These are phyloP conservation scores for Yamadazyma paraphyllophila DNA, from an alignment of 805 yeast species.

Conservation along the genomic window DNA sequence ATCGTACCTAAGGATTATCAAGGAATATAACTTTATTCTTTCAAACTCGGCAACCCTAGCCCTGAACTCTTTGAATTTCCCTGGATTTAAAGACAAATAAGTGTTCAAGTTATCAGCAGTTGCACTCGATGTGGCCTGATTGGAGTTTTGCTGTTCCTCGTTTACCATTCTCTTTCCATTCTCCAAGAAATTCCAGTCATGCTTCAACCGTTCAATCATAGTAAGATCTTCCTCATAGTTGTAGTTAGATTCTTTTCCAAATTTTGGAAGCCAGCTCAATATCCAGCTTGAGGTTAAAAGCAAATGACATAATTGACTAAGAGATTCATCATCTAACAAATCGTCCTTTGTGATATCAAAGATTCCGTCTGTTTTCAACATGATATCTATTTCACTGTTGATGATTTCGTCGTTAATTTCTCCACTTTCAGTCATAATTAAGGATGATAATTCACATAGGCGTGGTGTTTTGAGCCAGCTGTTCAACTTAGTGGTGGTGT, in stretches of 20 bases:
- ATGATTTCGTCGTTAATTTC: constrained; percentile 14
- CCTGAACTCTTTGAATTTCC: constrained; percentile 35
- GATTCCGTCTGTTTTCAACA: constrained; percentile 21
- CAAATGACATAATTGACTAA: constrained; percentile 52
- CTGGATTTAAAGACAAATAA: constrained; percentile 32
- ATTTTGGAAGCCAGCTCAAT: constrained; percentile 55
- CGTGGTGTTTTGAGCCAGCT: constrained; percentile 34
- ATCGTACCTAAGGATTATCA: constrained; percentile 56
- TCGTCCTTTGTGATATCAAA: constrained; percentile 44
- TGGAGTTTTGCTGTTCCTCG: constrained; percentile 14
- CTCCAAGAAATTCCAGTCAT: constrained; percentile 43
- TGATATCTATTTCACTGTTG: constrained; percentile 25
- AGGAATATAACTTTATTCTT: constrained; percentile 34
- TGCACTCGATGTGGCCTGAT: constrained; percentile 10
- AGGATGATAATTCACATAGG: constrained; percentile 20
- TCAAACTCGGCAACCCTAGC: constrained; percentile 31
- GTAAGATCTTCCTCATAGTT: constrained; percentile 21
- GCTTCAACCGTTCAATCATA: constrained; percentile 32
- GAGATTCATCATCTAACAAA: constrained; percentile 50
- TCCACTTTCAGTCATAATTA: constrained; percentile 16
- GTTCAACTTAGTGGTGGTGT: constrained; percentile 9
- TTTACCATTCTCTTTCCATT: constrained; percentile 26
- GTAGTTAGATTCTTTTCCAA: constrained; percentile 44
- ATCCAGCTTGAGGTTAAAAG: constrained; percentile 57
- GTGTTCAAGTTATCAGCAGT: constrained; percentile 18